Evolutionary conservation across 192 early-diverging fungal species (phyloP), one percentile per base, ranked within the genome.

Genomic region (Entomortierella lignicola): DNA sequence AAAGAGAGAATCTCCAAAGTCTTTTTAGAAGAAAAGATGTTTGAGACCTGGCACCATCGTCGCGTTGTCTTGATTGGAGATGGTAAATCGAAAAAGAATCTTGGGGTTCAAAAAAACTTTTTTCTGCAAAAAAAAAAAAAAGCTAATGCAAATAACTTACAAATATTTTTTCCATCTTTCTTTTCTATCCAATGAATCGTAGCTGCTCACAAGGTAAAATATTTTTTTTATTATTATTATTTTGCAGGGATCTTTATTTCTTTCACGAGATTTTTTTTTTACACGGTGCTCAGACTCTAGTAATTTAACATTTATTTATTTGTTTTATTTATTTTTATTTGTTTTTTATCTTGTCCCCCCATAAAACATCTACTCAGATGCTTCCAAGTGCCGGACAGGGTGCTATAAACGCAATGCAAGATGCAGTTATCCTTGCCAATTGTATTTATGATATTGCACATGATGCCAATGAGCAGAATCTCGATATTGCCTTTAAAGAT

Each of bases 11-110:
- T 72, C 31, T 72, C 70, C 4, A 72, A 64, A 55, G 70, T 72
- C 23, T 62, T 48, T 29, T 37, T 71, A n/a, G 69, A 71, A 31
- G 69, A 71, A n/a, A 71, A 71, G 53, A 10, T 62, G 25, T 71
- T 71, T 63, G 69, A 71, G 30, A 71, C 69, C 11, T 71, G 69
- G 69, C 27, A 55, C n/a, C 42, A 57, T 39, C 55, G 31, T 4
- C 53, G 55, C n/a, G 26, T 54, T 20, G 61, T 72, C 23, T 37
- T 72, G 21, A 72, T 72, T 39, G 70, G 70, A 4, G 70, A 72
- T 63, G 70, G 70, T 72, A 72, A 64, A 23, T 4, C 4, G 55
- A 50, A 50, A 15, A 8, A 50, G 21, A 23, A 15, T 50, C 48
- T 21, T 21, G 48, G 4, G 4, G 17, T 5, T 21, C 15, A 50